These are phyloP conservation scores for Bryoglossum gracile DNA, from an alignment of 495 filamentous ascomycete species.

Conservation along the genomic window DNA sequence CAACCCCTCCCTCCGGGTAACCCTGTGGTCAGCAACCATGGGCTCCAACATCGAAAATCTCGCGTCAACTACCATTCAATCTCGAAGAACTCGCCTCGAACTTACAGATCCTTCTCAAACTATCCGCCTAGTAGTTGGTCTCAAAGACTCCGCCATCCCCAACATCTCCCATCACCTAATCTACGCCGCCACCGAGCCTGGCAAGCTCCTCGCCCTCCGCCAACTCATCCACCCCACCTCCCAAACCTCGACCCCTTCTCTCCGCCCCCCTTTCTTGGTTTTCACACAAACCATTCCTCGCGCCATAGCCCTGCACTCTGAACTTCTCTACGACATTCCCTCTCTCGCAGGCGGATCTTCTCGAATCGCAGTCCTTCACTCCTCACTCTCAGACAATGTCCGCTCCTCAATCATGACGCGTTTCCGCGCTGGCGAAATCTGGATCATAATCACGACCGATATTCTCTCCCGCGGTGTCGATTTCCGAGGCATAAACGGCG, in stretches of 20 bases:
- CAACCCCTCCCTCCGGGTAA: constrained; percentile 57
- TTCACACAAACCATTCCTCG: constrained; percentile 93
- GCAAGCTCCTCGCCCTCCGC: constrained; percentile 85
- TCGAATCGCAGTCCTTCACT: constrained; percentile 85
- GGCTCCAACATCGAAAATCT: constrained; percentile 83
- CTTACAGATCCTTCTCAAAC: constrained; percentile 43
- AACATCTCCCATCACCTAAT: constrained; percentile 83
- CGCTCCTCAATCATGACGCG: constrained; percentile 76
- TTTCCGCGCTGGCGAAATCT: constrained; percentile 88
- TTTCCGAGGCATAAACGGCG: constrained; percentile 85
- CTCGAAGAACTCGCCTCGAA: constrained; percentile 31
- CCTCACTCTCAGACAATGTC: constrained; percentile 67
- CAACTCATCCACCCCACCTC: constrained; percentile 81
- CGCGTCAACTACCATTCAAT: constrained; percentile 52
- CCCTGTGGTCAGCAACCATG: constrained; percentile 95
- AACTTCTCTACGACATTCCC: constrained; percentile 93
- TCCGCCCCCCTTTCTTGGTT: constrained; percentile 83
- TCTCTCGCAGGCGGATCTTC: constrained; percentile 75
- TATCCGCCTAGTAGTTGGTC: constrained; percentile 80
- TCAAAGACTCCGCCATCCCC: constrained; percentile 91
- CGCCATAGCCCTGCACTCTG: constrained; percentile 76
- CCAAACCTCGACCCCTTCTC: constrained; percentile 43
- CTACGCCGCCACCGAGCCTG: constrained; percentile 87
- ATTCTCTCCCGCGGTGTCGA: constrained; percentile 85
- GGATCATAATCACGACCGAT: constrained; percentile 94